A percentile compares a stretch with the other conserved stretches of the same genome.
These are phyloP conservation scores for Fusarium transvaalense DNA, from an alignment of 2,329 filamentous ascomycete species.

Conservation along the genomic window DNA sequence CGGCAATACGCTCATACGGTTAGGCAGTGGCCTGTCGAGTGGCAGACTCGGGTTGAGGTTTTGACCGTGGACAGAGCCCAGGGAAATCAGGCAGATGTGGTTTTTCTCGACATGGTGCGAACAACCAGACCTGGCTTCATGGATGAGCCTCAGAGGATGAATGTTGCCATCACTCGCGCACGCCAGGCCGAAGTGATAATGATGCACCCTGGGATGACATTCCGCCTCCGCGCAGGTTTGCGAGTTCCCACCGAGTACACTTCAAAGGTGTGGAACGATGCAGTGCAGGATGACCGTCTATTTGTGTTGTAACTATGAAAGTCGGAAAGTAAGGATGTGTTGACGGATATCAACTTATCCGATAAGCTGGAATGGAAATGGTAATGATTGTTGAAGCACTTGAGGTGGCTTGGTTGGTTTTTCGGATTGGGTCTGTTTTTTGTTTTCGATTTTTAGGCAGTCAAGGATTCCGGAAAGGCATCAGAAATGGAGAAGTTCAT, in stretches of 20 bases:
- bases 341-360: neutral
- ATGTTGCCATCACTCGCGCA: slow-evolving; percentile 61
- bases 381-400: slow-evolving; percentile 9
- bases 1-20: slow-evolving; percentile 52
- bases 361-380: neutral
- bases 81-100: slow-evolving; percentile 62
- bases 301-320: slow-evolving; percentile 32
- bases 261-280: slow-evolving; percentile 52
- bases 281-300: slow-evolving; percentile 38
- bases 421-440: slow-evolving; percentile 20
- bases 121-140: slow-evolving; percentile 56
- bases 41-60: slow-evolving; percentile 53
- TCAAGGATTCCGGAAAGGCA: neutral
- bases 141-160: slow-evolving; percentile 59
- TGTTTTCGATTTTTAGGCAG: neutral
- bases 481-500: neutral
- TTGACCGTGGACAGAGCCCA: slow-evolving; percentile 61
- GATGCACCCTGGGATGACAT: slow-evolving; percentile 57
- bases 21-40: slow-evolving; percentile 46
- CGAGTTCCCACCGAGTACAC: slow-evolving; percentile 42
- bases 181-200: slow-evolving; percentile 60
- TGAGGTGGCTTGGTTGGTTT: slow-evolving; percentile 17
- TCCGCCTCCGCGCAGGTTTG: slow-evolving; percentile 16
- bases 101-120: slow-evolving; percentile 62
- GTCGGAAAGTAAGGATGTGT: neutral